phyloP scores from a whole-genome alignment of 495 filamentous ascomycete species.

The Tuber magnatum region DNA sequence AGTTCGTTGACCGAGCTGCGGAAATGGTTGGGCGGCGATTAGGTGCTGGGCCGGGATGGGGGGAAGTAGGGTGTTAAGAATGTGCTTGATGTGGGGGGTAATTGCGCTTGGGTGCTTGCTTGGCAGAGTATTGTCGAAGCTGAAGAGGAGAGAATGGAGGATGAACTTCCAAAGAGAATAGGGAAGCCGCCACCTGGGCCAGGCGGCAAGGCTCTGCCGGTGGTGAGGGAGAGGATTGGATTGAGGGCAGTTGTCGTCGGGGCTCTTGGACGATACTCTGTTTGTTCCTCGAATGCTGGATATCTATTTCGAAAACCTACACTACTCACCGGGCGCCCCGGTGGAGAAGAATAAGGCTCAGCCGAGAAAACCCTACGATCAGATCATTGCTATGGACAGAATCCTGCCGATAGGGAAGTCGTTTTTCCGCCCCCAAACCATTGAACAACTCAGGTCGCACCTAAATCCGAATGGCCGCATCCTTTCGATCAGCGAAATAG shows the following conservation, averaged over 20 bases:
- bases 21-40: constrained; percentile 77
- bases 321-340: constrained; percentile 57
- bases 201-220: background rate
- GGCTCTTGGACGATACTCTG: constrained; percentile 76
- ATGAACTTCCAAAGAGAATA: background rate
- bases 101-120: constrained; percentile 73
- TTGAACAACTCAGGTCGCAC: constrained; percentile 80
- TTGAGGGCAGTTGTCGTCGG: background rate
- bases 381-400: constrained; percentile 77
- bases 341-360: constrained; percentile 44
- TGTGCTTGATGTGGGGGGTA: constrained; percentile 75
- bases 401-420: constrained; percentile 65
- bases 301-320: background rate
- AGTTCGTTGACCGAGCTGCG: constrained; percentile 72
- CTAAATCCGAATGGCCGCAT: constrained; percentile 75
- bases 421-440: constrained; percentile 62
- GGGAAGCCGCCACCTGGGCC: background rate
- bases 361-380: constrained; percentile 69
- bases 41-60: constrained; percentile 55
- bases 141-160: constrained; percentile 62
- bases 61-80: constrained; percentile 49
- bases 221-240: background rate
- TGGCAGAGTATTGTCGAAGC: constrained; percentile 74
- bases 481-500: constrained; percentile 81
- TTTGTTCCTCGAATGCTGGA: constrained; percentile 91